A percentile compares a stretch with the other conserved stretches of the same genome.
Conservation (phyloP, 257 asterid genomes). For the Solanum pennellii region DNA sequence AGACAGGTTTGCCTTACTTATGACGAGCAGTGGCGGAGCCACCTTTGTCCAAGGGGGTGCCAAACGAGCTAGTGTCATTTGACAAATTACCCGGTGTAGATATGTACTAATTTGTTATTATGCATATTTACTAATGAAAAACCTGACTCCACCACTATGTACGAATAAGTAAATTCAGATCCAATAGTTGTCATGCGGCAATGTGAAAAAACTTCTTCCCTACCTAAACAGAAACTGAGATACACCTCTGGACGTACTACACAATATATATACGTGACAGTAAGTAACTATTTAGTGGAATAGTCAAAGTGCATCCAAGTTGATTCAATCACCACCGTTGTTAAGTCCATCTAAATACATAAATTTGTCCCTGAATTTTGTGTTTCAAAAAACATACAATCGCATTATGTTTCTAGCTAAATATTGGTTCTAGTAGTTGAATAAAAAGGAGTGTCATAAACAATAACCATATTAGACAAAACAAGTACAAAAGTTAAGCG, state of each 20-base stretch:
- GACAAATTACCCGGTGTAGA: neutral
- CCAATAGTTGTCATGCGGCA: neutral
- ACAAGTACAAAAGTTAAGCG: neutral
- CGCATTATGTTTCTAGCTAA: neutral
- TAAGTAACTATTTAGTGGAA: neutral
- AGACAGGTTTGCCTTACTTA: slow-evolving; percentile 8
- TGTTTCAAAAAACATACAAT: neutral
- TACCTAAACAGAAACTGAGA: neutral
- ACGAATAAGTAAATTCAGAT: neutral
- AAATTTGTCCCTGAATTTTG: neutral
- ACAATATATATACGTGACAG: too few species aligned
- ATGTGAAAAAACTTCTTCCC: slow-evolving; percentile 1
- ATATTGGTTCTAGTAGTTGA: neutral
- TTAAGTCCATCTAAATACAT: neutral
- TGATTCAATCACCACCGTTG: neutral
- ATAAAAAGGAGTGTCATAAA: neutral
- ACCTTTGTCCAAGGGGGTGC: neutral
- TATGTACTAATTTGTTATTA: neutral
- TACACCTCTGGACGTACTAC: neutral
- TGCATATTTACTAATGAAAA: neutral
- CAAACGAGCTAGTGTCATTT: neutral
- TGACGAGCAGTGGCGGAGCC: neutral
- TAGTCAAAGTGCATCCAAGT: neutral
- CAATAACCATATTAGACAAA: neutral
- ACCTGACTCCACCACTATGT: neutral